Base-by-base conservation (phyloP, 1,284 basidiomycete genomes). In the Tilletia setariae region DNA sequence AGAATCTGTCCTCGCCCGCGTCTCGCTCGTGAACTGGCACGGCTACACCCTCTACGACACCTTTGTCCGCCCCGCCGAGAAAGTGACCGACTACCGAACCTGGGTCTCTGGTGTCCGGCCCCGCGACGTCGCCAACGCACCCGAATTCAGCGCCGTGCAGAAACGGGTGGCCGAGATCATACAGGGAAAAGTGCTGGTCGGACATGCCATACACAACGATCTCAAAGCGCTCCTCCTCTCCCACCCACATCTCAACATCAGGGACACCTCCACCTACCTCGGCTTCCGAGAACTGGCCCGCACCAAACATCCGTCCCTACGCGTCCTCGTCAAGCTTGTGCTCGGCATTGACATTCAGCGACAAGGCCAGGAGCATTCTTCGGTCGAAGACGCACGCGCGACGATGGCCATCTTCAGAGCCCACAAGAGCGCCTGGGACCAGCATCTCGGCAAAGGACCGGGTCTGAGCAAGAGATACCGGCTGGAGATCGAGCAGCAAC, bases 391-490 rank as follows among this genome's bases (percentile, higher is more conserved):
- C 81, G 94, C 95, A 1, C 87, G 93, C 62, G 94, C 94, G 0
- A 93, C 95, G 0, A 98, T 98, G 93, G 94, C 93, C 0, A 85
- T 98, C 28, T 98, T 92, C 83, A 87, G 93, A 7, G 82, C 95
- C n/a, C 87, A 95, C 82, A 90, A 91, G 78, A 88, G 88, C 68
- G 87, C 88, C 65, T 98, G 93, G 93, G 94, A 98, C 69, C 35
- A 40, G 11, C 35, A 40, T 40, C 35, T 40, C 35, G 35, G 35
- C 35, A 40, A 40, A 11, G 35, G 35, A 6, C 35, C 35, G 6
- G 35, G 35, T 11, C 35, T 40, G 6, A 40, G 35, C 35, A 40
- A 40, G 11, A 40, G 11, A 11, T 40, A 70, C 28, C 7, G 28
- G 28, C 56, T 19, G 25, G 28, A 61, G 56, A 30, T 25, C 28